Evolutionary conservation across 2,329 filamentous ascomycete species (phyloP), one percentile per base, ranked within the genome.

Genomic region (Metarhizium rileyi): DNA sequence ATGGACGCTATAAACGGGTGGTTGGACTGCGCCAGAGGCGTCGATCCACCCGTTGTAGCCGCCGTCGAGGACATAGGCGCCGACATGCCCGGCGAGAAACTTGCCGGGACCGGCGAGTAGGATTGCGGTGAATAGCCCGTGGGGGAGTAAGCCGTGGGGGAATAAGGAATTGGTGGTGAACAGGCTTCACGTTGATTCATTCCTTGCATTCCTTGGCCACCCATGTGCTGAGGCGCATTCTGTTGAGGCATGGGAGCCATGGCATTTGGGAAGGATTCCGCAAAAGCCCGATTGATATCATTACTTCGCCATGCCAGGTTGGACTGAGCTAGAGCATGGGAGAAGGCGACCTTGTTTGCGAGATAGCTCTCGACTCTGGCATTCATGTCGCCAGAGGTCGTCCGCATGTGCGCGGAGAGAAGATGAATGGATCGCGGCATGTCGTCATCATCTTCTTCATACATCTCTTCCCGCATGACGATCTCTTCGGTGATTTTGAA

Each of bases 401-500:
- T 83, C 56, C 81, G 75, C 51, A 86, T 69, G 57, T 83, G 77
- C 3, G 79, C 74, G 14, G 79, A 80, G 28, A 88, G 69, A 14
- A 80, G 71, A 51, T 81, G 75, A 61, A 83, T 86, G 48, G 81
- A 80, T 52, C 80, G 75, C 1, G 84, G 82, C 23, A 87, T 63
- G 50, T 90, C 86, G 57, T 95, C 87, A 48, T 95, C 90, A 61
- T 95, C 87, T 66, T 95, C 90, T 61, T 95, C 90, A 63, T 96
- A 96, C 88, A 95, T 95, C 64, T 94, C 89, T 64, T 95, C 90
- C 54, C 88, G 90, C 57, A 86, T 73, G 12, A 95, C 90, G 25
- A 93, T 90, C 60, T 93, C 80, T 65, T 90, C 86, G 25, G 85
- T 90, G 51, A 96, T 86, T 57, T 83, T 83, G 52, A 96, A 76